A percentile compares a stretch with the other conserved stretches of the same genome.
phyloP scores from a whole-genome alignment of 164 flowering plant genomes.

The Tetrastigma voinierianum region DNA sequence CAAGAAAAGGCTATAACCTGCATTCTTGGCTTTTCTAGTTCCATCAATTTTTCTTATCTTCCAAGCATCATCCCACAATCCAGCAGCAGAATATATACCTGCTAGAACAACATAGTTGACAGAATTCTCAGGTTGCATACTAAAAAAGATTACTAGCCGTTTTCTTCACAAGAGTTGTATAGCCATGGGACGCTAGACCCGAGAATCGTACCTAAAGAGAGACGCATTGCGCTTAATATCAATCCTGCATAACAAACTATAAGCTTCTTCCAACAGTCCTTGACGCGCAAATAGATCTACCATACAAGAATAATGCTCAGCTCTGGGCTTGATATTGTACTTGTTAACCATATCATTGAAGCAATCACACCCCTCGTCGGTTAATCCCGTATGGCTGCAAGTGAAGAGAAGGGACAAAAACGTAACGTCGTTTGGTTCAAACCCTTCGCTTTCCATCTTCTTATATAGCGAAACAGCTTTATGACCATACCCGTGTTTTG shows the following conservation, averaged over 20 bases:
- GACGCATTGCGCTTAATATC: constrained; percentile 47
- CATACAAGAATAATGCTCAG: constrained; percentile 74
- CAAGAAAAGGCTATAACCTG: constrained; percentile 50
- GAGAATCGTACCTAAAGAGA: constrained; percentile 49
- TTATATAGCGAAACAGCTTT: constrained; percentile 49
- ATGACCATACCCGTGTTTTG: constrained; percentile 58
- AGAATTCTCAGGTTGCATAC: constrained; percentile 38
- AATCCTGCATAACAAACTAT: constrained; percentile 35
- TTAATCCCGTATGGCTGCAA: constrained; percentile 76
- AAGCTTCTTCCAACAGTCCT: constrained; percentile 67
- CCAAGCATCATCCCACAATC: constrained; percentile 52
- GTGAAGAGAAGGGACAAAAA: constrained; percentile 71
- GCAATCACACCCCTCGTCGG: too few relatives aligned
- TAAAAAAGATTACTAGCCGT: constrained; percentile 38
- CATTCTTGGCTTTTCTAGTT: constrained; percentile 42
- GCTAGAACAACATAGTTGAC: constrained; percentile 46
- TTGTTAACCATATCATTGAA: constrained; percentile 50
- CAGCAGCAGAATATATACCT: constrained; percentile 48
- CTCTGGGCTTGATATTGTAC: constrained; percentile 51
- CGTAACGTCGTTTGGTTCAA: constrained; percentile 72
- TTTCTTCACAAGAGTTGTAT: constrained; percentile 34
- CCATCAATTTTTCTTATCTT: constrained; percentile 40
- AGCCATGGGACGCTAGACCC: constrained; percentile 39
- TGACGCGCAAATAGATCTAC: constrained; percentile 71
- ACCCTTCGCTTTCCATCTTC: constrained; percentile 58